Evolutionary conservation across 495 filamentous ascomycete genomes (phyloP).

Genomic region (Parathielavia hyrcaniae): DNA sequence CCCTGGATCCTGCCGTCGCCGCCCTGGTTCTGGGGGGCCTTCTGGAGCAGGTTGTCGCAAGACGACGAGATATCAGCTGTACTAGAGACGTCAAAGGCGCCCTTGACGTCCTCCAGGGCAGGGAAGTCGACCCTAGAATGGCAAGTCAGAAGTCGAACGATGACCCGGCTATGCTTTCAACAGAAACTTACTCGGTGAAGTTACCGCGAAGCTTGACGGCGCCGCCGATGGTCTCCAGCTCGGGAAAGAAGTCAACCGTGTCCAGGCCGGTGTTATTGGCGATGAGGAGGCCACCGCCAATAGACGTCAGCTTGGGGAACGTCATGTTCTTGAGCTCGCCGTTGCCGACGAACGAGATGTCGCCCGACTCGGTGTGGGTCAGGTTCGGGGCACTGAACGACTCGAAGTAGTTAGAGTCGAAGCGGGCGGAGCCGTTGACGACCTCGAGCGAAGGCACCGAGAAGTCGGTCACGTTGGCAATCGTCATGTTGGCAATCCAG

Average conservation of each 20-base stretch:
- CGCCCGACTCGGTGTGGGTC: slow-evolving; percentile 58
- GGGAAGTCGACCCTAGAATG: slow-evolving; percentile 60
- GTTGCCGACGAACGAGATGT: slow-evolving; percentile 79
- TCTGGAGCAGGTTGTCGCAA: slow-evolving; percentile 44
- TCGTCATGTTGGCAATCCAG: slow-evolving; percentile 76
- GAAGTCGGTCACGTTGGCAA: slow-evolving; percentile 74
- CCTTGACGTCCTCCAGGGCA: slow-evolving; percentile 64
- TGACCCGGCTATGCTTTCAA: too few species aligned
- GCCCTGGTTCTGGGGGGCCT: slow-evolving; percentile 34
- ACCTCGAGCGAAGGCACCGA: slow-evolving; percentile 67
- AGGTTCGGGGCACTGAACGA: slow-evolving; percentile 71
- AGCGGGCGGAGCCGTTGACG: slow-evolving; percentile 73
- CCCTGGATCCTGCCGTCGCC: slow-evolving; percentile 52
- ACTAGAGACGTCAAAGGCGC: slow-evolving; percentile 80
- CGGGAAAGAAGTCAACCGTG: slow-evolving; percentile 57
- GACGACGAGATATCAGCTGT: slow-evolving; percentile 54
- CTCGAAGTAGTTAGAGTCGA: slow-evolving; percentile 72
- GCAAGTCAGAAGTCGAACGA: neutral
- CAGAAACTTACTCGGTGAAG: slow-evolving; percentile 65
- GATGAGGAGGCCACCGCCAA: slow-evolving; percentile 74
- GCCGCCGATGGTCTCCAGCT: slow-evolving; percentile 64
- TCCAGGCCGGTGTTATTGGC: slow-evolving; percentile 76
- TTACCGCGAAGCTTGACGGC: slow-evolving; percentile 84
- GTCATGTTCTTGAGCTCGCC: slow-evolving; percentile 66
- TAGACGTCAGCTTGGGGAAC: slow-evolving; percentile 56